phyloP scores from a whole-genome alignment of 148 eudicot genomes.

The Heliamphora exappendiculata region DNA sequence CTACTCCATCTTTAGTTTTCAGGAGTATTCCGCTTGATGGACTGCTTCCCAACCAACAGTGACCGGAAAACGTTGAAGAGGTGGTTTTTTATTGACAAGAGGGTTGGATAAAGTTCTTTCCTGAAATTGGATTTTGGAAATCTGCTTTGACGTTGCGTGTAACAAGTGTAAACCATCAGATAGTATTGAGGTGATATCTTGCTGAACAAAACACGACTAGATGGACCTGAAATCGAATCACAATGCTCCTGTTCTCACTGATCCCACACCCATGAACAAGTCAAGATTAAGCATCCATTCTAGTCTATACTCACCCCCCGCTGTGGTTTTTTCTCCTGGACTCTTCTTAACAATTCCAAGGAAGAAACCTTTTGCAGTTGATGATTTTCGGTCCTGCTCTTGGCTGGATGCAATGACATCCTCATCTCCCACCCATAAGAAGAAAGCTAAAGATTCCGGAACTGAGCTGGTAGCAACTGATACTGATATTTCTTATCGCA shows the following conservation, averaged over 20 bases:
- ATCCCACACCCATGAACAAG: constrained; percentile 59
- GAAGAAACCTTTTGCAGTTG: constrained; percentile 56
- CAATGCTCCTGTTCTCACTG: constrained; percentile 67
- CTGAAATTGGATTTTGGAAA: constrained; percentile 4
- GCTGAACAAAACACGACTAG: constrained; percentile 19
- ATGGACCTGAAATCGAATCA: constrained; percentile 71
- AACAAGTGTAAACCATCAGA: constrained; percentile 2
- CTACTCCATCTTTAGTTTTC: constrained; percentile 19
- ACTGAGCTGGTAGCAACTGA: constrained; percentile 42
- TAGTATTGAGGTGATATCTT: constrained; percentile 12
- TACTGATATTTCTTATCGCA: constrained; percentile 45
- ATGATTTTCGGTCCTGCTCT: constrained; percentile 62
- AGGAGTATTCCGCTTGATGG: constrained; percentile 46
- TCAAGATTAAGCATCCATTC: constrained; percentile 58
- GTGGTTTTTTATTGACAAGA: constrained; percentile 59
- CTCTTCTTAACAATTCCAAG: constrained; percentile 61
- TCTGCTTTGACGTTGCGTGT: constrained; percentile 9
- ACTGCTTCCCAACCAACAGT: constrained; percentile 29
- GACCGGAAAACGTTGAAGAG: constrained; percentile 45
- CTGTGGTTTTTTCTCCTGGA: constrained; percentile 36
- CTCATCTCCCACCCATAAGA: constrained; percentile 83
- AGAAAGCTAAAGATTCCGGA: constrained; percentile 34
- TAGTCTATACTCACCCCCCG: constrained; percentile 42
- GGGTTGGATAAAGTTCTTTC: constrained; percentile 37
- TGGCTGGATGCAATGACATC: constrained; percentile 89